These are phyloP conservation scores for Ramaria sp. DNA, from an alignment of 768 basidiomycete genomes.

Conservation along the genomic window DNA sequence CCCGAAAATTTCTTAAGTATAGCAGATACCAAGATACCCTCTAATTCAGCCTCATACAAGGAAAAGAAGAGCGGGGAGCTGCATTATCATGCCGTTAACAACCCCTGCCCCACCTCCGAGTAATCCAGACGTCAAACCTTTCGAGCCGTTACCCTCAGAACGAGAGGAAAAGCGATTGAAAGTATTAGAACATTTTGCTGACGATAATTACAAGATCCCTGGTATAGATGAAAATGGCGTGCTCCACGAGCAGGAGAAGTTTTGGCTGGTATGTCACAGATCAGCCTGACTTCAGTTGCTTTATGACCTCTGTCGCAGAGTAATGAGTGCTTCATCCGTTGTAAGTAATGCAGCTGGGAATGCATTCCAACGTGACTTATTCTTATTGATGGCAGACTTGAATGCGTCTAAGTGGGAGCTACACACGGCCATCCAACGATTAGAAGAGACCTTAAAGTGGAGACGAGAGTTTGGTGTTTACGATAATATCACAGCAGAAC, in stretches of 20 bases:
- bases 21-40: too few relatives aligned
- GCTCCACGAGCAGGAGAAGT: conserved; percentile 57
- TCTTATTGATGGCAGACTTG: conserved; percentile 33
- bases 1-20: too few relatives aligned
- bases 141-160: conserved; percentile 25
- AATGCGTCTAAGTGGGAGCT: conserved; percentile 70
- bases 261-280: conserved; percentile 51
- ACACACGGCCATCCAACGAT: conserved; percentile 43
- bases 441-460: conserved; percentile 72
- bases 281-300: background rate
- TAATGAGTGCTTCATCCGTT: conserved; percentile 59
- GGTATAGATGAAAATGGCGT: conserved; percentile 30
- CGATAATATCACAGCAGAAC: conserved; percentile 41
- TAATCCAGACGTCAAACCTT: conserved; percentile 12
- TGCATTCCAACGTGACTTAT: background rate
- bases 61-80: background rate
- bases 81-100: conserved; percentile 3
- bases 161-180: conserved; percentile 41
- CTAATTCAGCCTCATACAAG: background rate
- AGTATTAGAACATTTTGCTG: conserved; percentile 51
- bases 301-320: conserved; percentile 23
- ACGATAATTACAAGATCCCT: conserved; percentile 42
- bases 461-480: conserved; percentile 70
- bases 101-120: conserved; percentile 7
- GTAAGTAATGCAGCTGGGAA: conserved; percentile 19